phyloP scores from a whole-genome alignment of 1,139 yeast species.

The Blastobotrys ciferrii region DNA sequence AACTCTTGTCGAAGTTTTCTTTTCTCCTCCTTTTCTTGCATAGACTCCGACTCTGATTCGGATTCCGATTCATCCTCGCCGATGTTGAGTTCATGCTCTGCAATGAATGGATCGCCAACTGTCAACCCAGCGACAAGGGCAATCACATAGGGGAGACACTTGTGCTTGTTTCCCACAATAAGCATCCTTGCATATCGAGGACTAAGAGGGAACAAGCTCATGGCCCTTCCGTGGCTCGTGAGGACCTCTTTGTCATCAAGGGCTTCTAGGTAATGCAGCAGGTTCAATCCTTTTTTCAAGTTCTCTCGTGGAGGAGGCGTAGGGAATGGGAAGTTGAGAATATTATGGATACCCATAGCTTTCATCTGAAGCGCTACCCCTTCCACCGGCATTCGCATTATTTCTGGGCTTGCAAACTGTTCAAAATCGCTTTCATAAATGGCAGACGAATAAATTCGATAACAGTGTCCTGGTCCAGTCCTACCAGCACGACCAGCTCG shows the following conservation, averaged over 20 bases:
- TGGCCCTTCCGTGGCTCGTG: constrained; percentile 76
- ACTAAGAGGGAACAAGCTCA: constrained; percentile 89
- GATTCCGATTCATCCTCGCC: constrained; percentile 30
- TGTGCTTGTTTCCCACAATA: constrained; percentile 81
- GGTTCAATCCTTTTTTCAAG: constrained; percentile 61
- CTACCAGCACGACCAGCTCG: constrained; percentile 99
- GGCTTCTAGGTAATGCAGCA: constrained; percentile 78
- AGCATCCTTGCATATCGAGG: constrained; percentile 92
- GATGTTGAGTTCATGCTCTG: constrained; percentile 69
- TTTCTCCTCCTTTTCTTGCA: constrained; percentile 42
- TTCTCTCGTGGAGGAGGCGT: constrained; percentile 77
- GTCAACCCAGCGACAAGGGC: constrained; percentile 91
- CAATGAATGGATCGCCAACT: constrained; percentile 88
- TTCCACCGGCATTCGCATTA: constrained; percentile 92
- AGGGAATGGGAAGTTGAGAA: constrained; percentile 92
- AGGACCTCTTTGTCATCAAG: constrained; percentile 53
- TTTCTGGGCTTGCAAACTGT: constrained; percentile 85
- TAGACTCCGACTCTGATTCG: constrained; percentile 32
- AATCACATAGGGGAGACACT: constrained; percentile 80
- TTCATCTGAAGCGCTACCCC: constrained; percentile 94
- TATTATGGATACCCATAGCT: constrained; percentile 91
- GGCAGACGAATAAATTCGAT: constrained; percentile 91
- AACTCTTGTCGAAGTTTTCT: constrained; percentile 50
- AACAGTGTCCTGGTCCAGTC: constrained; percentile 99
- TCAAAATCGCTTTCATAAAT: constrained; percentile 82